Evolutionary conservation across 169 alveolate species (phyloP).

Genomic region (Miamiensis avidus): DNA sequence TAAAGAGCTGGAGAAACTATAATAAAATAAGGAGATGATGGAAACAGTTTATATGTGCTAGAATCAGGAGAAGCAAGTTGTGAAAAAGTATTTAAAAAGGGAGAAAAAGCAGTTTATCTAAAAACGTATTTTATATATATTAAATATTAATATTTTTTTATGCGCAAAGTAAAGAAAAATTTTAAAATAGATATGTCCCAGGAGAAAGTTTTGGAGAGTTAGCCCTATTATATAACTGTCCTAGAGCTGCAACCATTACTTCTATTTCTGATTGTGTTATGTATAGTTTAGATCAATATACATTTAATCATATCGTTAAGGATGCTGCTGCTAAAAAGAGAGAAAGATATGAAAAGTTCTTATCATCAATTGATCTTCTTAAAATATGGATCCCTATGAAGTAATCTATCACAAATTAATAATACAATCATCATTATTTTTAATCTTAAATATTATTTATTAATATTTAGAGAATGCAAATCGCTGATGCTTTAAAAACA

Average conservation of each 20-base stretch:
- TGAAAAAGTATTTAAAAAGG: constrained; percentile 58
- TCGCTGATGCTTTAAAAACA: constrained; percentile 93
- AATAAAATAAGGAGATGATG: constrained; percentile 82
- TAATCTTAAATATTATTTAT: too few relatives aligned
- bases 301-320: constrained; percentile 95
- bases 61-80: constrained; percentile 84
- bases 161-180: too few relatives aligned
- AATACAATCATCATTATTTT: too few relatives aligned
- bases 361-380: constrained; percentile 88
- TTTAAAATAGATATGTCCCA: constrained; percentile 59
- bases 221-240: constrained; percentile 95
- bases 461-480: constrained; percentile 88
- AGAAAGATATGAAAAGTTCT: constrained; percentile 90
- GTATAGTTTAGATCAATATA: constrained; percentile 94
- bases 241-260: constrained; percentile 95
- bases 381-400: constrained; percentile 93
- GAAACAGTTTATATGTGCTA: constrained; percentile 73
- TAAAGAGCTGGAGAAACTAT: constrained; percentile 52
- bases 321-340: constrained; percentile 94
- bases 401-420: too few relatives aligned
- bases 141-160: constrained; percentile 61
- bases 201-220: constrained; percentile 97
- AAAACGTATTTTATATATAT: constrained; percentile 4
- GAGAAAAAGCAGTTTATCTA: constrained; percentile 45
- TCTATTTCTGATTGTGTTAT: constrained; percentile 88